A percentile compares a stretch with the other conserved stretches of the same genome.
phyloP scores from a whole-genome alignment of 2,329 filamentous ascomycete species.

The Epichloe hybrida region DNA sequence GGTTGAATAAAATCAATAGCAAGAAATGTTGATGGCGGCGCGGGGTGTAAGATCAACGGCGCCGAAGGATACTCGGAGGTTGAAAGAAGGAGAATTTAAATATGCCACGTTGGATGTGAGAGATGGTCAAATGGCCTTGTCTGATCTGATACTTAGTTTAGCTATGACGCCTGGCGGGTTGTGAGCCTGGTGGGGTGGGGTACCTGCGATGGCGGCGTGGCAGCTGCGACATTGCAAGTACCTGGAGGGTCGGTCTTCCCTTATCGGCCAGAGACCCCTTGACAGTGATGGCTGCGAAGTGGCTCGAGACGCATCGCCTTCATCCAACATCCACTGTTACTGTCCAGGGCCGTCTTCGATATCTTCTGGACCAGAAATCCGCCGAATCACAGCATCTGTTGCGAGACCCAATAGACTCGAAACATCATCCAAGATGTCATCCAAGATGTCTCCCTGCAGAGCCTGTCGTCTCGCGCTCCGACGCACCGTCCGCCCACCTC shows the following conservation, averaged over 20 bases:
- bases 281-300: neutral
- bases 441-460: slow-evolving; percentile 18
- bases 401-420: no score
- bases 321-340: no score
- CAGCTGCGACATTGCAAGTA: no score
- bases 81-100: neutral
- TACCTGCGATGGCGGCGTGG: neutral
- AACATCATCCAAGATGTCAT: slow-evolving; percentile 10
- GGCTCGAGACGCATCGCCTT: no score
- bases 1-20: slow-evolving; percentile 3
- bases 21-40: neutral
- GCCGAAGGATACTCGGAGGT: neutral
- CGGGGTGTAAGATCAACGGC: neutral
- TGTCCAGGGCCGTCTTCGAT: no score
- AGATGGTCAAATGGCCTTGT: neutral
- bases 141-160: neutral
- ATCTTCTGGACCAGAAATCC: no score
- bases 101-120: neutral
- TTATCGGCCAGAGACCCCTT: neutral
- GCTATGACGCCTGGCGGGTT: slow-evolving; percentile 1
- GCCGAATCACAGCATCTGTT: no score
- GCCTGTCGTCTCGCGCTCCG: slow-evolving; percentile 17
- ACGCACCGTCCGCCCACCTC: slow-evolving; percentile 7
- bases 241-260: no score
- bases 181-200: neutral